Base-by-base conservation (phyloP, 2,329 filamentous ascomycete species). In the Didymella pomorum region DNA sequence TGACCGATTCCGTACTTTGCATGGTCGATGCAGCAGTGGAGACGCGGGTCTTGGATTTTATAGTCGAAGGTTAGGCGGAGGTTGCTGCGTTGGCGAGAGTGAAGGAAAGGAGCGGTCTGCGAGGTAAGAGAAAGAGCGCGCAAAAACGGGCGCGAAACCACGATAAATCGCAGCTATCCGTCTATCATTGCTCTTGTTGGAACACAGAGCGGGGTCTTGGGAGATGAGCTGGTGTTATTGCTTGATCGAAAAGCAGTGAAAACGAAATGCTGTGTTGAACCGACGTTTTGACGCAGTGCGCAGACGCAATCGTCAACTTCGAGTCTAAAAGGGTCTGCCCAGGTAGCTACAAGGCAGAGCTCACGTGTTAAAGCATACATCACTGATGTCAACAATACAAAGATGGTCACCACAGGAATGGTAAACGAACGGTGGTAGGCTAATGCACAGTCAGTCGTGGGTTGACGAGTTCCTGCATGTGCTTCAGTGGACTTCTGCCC, bases 51-150 rank as follows among this genome's bases (percentile, higher is more conserved):
- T 44, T n/a, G 12, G n/a, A 8, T n/a, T 26, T 45, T 58, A 50
- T 53, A 49, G 28, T 20, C 23, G 26, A 43, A 12, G 29, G n/a
- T n/a, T 12, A 20, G 20, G 39, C 11, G 37, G 18, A 7, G 37
- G 33, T 12, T 33, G 50, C 23, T 58, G 50, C 56, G 49, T 53
- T 52, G 44, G 49, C 55, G 26, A 16, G 8, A 45, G 56, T 58
- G 56, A 53, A 53, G 31, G 31, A 45, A 58, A 55, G 41, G 41
- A 42, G 56, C 41, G 31, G 51, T 47, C 50, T 54, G 33, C 46
- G 2, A 50, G 42, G 56, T 47, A 46, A 51, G 47, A 41, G 56
- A 33, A 28, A 47, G 4, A 47, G 37, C 12, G 20, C 43, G 21
- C 23, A 33, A 18, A 14, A 39, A n/a, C 14, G 18, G 12, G 31